phyloP scores from a whole-genome alignment of 176 grass and related monocot genomes.

The Coix lacrymajobi region DNA sequence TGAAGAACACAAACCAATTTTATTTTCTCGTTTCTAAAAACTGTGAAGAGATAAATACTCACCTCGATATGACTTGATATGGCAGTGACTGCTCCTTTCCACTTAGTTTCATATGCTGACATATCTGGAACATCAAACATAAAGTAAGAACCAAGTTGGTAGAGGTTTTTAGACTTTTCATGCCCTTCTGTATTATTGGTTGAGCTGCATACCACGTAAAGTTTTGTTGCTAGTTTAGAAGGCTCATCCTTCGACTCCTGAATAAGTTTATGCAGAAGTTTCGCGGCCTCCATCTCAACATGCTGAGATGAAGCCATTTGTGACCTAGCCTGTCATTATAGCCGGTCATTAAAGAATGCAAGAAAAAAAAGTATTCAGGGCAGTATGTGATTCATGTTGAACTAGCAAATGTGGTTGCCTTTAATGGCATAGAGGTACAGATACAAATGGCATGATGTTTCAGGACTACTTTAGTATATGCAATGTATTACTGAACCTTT shows the following conservation, averaged over 20 bases:
- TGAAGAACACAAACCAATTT: not conserved
- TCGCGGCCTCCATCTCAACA: conserved; percentile 94
- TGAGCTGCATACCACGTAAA: conserved; percentile 72
- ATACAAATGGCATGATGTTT: conserved; percentile 1
- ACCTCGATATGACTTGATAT: conserved; percentile 99
- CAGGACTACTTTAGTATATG: conserved; percentile 10
- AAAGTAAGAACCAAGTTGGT: conserved; percentile 14
- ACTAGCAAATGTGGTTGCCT: not conserved
- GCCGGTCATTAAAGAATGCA: not conserved
- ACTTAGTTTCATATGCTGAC: conserved; percentile 96
- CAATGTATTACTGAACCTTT: not conserved
- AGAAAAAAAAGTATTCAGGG: not conserved
- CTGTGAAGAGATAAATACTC: conserved; percentile 5
- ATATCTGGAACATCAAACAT: conserved; percentile 58
- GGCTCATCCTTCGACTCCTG: conserved; percentile 97
- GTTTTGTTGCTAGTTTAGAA: conserved; percentile 89
- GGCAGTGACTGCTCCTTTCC: conserved; percentile 96
- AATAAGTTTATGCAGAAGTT: conserved; percentile 97
- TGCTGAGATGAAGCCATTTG: conserved; percentile 85
- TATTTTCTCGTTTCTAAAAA: not conserved
- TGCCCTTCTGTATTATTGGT: not conserved
- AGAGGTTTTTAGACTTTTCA: not conserved
- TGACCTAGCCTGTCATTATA: conserved; percentile 24
- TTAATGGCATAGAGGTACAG: not conserved
- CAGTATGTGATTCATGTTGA: not conserved